Evolutionary conservation across 305 asterid genomes (phyloP).

Genomic region (Fraxinus dipetala): DNA sequence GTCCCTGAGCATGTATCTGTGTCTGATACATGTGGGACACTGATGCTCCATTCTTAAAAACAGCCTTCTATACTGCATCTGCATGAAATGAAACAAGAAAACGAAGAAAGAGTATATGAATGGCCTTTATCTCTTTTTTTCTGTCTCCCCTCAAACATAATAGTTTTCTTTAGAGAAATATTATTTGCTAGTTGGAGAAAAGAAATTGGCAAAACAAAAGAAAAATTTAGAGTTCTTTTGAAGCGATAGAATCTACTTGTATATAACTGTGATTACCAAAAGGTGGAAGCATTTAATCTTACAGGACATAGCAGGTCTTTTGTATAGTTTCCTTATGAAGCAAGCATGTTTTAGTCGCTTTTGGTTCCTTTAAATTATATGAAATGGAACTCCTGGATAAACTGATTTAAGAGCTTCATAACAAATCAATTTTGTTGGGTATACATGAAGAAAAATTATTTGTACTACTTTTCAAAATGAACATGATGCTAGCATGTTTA

Average conservation of each 20-base stretch:
- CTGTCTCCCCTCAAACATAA: background rate
- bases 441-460: background rate
- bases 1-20: background rate
- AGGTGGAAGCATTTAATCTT: background rate
- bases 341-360: background rate
- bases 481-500: slow-evolving; percentile 7
- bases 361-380: background rate
- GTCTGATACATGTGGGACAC: background rate
- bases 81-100: background rate
- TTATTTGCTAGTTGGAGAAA: background rate
- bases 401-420: background rate
- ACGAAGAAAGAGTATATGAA: background rate
- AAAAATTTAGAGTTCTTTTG: background rate
- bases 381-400: background rate
- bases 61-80: background rate
- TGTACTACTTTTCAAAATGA: background rate
- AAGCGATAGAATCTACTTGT: background rate
- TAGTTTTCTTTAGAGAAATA: background rate
- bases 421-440: background rate
- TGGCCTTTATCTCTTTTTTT: background rate
- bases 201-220: background rate
- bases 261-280: background rate
- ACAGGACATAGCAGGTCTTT: background rate
- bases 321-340: background rate
- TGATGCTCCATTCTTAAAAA: background rate